Conservation (phyloP, 495 filamentous ascomycete genomes). For the Monascus purpureus region DNA sequence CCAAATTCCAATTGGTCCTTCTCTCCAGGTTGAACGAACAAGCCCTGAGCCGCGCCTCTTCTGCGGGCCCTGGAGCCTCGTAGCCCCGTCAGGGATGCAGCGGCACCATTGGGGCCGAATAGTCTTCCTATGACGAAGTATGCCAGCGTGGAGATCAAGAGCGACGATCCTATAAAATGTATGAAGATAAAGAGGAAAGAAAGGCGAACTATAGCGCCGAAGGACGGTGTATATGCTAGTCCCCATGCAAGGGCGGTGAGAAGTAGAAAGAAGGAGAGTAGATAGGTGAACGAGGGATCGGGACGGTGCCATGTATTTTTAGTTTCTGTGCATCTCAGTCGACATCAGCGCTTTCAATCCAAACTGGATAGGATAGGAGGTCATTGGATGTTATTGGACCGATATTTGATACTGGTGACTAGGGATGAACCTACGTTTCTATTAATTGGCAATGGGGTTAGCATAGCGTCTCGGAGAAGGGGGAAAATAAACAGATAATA, state of each 20-base stretch:
- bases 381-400: no score
- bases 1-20: constrained; percentile 58
- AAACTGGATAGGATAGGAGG: background rate
- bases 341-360: constrained; percentile 2
- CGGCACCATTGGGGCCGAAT: constrained; percentile 40
- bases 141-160: constrained; percentile 45
- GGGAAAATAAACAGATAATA: no score
- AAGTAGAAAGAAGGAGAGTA: constrained; percentile 59
- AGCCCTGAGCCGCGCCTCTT: constrained; percentile 38
- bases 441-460: constrained; percentile 3
- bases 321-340: constrained; percentile 50
- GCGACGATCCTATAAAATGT: constrained; percentile 50
- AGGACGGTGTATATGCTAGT: constrained; percentile 47
- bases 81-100: constrained; percentile 24
- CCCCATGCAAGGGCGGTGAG: constrained; percentile 64
- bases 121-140: constrained; percentile 52
- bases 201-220: constrained; percentile 42
- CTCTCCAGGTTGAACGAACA: constrained; percentile 41
- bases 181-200: constrained; percentile 50
- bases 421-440: constrained; percentile 57
- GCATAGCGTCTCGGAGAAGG: no score
- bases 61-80: constrained; percentile 32
- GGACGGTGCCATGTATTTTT: constrained; percentile 68
- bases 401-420: no score
- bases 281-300: constrained; percentile 66